Percentiles rank a stretch among this genome's conserved stretches.
Evolutionary conservation across 2,329 filamentous ascomycete species (phyloP).

Genomic region (Colletotrichum aenigma): DNA sequence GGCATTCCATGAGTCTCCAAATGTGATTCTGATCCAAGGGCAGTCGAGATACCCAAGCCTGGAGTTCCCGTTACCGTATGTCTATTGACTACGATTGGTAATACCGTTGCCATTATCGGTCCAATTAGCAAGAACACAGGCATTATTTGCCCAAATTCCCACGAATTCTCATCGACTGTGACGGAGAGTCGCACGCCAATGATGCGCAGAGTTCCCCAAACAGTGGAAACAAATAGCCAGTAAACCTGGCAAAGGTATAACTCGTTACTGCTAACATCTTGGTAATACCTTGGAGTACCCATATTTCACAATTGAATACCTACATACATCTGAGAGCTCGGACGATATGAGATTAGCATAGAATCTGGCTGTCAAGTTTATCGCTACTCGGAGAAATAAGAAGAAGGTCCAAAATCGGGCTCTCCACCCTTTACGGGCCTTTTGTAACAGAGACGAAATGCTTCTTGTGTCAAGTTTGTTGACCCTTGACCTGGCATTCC

Average conservation of each 20-base stretch:
- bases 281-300: fast-evolving
- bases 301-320: fast-evolving
- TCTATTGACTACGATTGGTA: background rate
- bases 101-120: background rate
- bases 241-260: background rate
- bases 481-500: background rate
- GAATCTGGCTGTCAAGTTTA: background rate
- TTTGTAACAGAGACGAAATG: background rate
- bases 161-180: background rate
- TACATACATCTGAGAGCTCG: background rate
- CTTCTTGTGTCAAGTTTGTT: fast-evolving
- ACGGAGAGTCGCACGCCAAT: background rate
- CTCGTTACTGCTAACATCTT: background rate
- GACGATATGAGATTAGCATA: background rate
- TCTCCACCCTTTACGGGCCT: background rate
- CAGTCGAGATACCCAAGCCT: background rate
- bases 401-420: fast-evolving
- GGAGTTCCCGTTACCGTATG: background rate
- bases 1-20: fast-evolving
- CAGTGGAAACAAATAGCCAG: background rate
- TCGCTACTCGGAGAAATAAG: background rate
- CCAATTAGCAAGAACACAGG: background rate
- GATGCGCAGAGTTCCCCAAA: background rate
- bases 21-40: background rate
- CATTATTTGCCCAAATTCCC: background rate